Evolutionary conservation across 768 basidiomycete genomes (phyloP).

Genomic region (Xanthoconium purpureum): DNA sequence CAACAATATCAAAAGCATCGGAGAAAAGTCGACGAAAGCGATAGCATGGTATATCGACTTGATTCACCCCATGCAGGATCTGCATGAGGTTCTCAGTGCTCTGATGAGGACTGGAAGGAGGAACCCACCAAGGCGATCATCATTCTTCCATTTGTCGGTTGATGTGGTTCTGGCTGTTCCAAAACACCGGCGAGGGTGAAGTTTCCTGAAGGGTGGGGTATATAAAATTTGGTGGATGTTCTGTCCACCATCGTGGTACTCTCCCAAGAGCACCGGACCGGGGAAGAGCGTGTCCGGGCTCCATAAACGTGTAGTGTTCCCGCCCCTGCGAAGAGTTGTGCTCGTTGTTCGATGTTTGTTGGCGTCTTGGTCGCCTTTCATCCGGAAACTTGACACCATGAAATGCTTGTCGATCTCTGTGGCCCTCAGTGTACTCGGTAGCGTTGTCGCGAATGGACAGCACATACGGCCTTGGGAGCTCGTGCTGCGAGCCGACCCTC

Average conservation of each 20-base stretch:
- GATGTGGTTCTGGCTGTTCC: slow-evolving; percentile 53
- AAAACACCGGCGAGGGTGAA: slow-evolving; percentile 57
- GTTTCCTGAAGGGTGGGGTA: slow-evolving; percentile 47
- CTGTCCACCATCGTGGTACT: slow-evolving; percentile 15
- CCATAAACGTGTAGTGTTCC: slow-evolving; percentile 25
- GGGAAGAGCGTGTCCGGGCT: background rate
- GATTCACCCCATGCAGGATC: slow-evolving; percentile 77
- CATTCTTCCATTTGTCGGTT: slow-evolving; percentile 48
- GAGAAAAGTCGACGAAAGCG: too few species aligned
- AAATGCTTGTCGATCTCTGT: slow-evolving; percentile 3
- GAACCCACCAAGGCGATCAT: slow-evolving; percentile 62
- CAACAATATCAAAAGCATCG: too few species aligned
- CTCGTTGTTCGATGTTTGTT: too few species aligned
- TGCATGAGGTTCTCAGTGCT: slow-evolving; percentile 32
- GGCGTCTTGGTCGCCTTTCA: background rate
- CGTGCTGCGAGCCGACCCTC: slow-evolving; percentile 17
- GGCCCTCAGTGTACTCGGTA: slow-evolving; percentile 1
- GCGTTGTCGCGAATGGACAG: slow-evolving; percentile 36
- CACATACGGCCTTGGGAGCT: slow-evolving; percentile 73
- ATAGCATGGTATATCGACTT: background rate
- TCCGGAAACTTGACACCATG: slow-evolving; percentile 8
- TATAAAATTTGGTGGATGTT: slow-evolving; percentile 42
- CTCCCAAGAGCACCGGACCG: background rate
- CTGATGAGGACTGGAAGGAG: slow-evolving; percentile 2
- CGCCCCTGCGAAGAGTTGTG: too few species aligned